Conservation (phyloP, 2,329 filamentous ascomycete genomes). For the Fusarium sp. region DNA sequence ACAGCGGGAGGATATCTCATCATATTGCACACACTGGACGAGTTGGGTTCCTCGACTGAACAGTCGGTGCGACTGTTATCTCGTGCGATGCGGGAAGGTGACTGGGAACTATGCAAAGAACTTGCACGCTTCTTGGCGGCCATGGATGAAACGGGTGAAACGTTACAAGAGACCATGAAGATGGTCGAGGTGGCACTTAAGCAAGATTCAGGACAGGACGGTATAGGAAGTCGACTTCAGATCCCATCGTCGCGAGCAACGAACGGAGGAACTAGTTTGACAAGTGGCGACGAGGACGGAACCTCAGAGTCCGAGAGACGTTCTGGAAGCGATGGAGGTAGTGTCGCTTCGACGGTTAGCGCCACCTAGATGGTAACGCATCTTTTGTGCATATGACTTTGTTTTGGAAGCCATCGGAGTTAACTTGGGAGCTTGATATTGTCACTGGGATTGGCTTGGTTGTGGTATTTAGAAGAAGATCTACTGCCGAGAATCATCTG, state of each 20-base stretch:
- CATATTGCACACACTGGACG: conserved; percentile 85
- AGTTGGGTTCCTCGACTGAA: conserved; percentile 74
- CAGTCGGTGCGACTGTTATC: conserved; percentile 84
- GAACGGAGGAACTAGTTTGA: conserved; percentile 48
- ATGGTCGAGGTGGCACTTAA: conserved; percentile 61
- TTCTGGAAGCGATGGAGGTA: conserved; percentile 53
- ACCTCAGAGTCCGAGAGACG: conserved; percentile 52
- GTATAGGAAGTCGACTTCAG: conserved; percentile 47
- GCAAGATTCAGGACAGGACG: conserved; percentile 45
- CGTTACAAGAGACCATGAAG: conserved; percentile 77
- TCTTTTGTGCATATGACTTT: conserved; percentile 13
- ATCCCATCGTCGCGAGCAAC: conserved; percentile 47
- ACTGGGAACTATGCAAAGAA: conserved; percentile 97
- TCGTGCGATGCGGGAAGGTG: conserved; percentile 82
- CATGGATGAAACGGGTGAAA: conserved; percentile 86
- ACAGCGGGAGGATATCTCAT: conserved; percentile 97
- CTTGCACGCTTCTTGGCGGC: conserved; percentile 94
- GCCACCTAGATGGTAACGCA: conserved; percentile 33
- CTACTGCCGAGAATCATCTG: background rate
- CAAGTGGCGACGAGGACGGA: conserved; percentile 50
- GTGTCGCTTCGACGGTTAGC: conserved; percentile 51
- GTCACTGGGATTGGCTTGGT: conserved; percentile 14
- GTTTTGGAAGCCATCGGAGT: conserved; percentile 25
- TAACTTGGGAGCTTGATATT: conserved; percentile 14
- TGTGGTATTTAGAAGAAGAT: background rate